Conservation (phyloP, 208 protist genomes). For the Cochliopodium minus region DNA sequence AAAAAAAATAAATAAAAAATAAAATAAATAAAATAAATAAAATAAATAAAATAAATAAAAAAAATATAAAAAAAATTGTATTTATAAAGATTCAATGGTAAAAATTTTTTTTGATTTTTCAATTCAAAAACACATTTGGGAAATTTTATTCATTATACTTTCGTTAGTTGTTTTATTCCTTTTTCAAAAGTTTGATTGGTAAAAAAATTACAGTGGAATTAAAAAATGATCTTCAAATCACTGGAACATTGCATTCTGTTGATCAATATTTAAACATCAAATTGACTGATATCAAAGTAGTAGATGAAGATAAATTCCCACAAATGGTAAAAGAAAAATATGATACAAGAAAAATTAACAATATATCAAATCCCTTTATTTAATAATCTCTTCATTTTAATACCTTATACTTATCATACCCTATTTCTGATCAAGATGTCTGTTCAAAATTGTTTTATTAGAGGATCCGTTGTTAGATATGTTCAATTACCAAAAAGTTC, state of each 20-base stretch:
- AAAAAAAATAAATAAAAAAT: too few relatives aligned
- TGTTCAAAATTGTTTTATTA: constrained; percentile 69
- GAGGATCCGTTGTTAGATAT: constrained; percentile 63
- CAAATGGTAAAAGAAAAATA: constrained; percentile 36
- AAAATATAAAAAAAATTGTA: too few relatives aligned
- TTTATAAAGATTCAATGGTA: too few relatives aligned
- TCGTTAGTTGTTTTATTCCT: constrained; percentile 68
- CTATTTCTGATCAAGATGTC: not conserved
- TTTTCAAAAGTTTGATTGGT: constrained; percentile 63
- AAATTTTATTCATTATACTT: too few relatives aligned
- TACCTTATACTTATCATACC: not conserved
- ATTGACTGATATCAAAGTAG: constrained; percentile 46
- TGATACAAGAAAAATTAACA: not conserved
- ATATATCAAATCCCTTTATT: not conserved
- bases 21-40: too few relatives aligned
- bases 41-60: too few relatives aligned
- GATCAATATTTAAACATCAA: constrained; percentile 77
- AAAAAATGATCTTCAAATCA: constrained; percentile 55
- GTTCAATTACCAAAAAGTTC: constrained; percentile 44
- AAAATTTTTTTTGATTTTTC: too few relatives aligned
- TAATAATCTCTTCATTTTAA: not conserved
- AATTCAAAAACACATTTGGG: too few relatives aligned
- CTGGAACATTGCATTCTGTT: constrained; percentile 49
- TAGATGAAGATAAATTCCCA: constrained; percentile 50
- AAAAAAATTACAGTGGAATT: constrained; percentile 58